Percentiles rank a stretch among this genome's conserved stretches.
phyloP scores from a whole-genome alignment of 2,329 filamentous ascomycete species.

The Colletotrichum incanum region DNA sequence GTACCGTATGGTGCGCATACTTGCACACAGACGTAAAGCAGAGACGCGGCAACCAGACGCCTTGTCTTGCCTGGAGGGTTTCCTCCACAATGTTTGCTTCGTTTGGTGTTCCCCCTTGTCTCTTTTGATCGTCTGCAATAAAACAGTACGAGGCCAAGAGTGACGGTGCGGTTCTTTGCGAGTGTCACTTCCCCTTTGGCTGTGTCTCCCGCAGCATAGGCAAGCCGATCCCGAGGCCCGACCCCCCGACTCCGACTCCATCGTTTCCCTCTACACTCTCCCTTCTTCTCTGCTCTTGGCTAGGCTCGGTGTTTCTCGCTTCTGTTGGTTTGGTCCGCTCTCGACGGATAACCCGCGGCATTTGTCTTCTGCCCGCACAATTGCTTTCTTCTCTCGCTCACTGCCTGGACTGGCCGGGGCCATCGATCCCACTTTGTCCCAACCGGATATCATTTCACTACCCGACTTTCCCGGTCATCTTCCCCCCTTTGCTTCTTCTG shows the following conservation, averaged over 20 bases:
- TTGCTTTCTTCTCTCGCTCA: slow-evolving; percentile 16
- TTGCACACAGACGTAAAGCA: neutral
- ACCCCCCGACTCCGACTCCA: slow-evolving; percentile 4
- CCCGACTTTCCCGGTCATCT: neutral
- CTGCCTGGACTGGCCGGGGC: neutral
- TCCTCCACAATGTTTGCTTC: slow-evolving; percentile 20
- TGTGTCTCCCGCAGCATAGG: neutral
- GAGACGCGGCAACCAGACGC: slow-evolving; percentile 14
- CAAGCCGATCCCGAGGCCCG: neutral
- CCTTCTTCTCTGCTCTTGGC: slow-evolving; percentile 5
- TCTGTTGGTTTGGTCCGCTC: slow-evolving; percentile 8
- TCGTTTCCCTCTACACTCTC: neutral
- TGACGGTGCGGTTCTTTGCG: neutral
- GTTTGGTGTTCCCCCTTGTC: neutral
- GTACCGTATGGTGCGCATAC: neutral
- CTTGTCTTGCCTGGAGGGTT: slow-evolving; percentile 32
- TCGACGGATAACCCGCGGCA: slow-evolving; percentile 3
- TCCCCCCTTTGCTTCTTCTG: neutral
- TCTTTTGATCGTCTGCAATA: neutral
- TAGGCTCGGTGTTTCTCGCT: neutral
- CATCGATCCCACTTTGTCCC: neutral
- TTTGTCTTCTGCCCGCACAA: slow-evolving; percentile 3
- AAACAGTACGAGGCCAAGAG: neutral
- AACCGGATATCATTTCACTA: neutral
- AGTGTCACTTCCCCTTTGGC: neutral